These are phyloP conservation scores for Dactylellina sp. DNA, from an alignment of 2,329 filamentous ascomycete genomes.

Conservation along the genomic window DNA sequence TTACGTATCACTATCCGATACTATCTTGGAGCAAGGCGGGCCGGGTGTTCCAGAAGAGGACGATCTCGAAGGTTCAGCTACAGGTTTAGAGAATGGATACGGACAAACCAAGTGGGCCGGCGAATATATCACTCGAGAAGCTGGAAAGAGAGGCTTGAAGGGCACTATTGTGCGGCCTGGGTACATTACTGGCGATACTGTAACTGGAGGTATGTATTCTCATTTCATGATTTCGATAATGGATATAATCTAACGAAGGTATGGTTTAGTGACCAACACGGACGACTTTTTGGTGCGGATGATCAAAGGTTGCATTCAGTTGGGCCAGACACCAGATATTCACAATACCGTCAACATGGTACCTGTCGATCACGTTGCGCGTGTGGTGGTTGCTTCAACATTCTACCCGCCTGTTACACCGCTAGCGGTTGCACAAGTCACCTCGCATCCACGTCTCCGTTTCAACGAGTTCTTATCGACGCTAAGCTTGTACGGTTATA, in stretches of 20 bases:
- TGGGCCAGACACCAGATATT: slow-evolving; percentile 78
- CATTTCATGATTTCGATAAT: background rate
- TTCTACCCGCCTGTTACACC: slow-evolving; percentile 72
- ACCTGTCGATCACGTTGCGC: slow-evolving; percentile 84
- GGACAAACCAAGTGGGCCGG: slow-evolving; percentile 90
- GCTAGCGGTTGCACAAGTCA: slow-evolving; percentile 78
- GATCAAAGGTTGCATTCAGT: slow-evolving; percentile 86
- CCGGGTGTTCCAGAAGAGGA: slow-evolving; percentile 79
- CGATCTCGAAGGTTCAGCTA: slow-evolving; percentile 79
- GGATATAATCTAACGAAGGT: slow-evolving; percentile 10
- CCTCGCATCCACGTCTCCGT: slow-evolving; percentile 79
- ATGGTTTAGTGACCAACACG: slow-evolving; percentile 72
- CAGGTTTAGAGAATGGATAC: slow-evolving; percentile 85
- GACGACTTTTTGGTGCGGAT: slow-evolving; percentile 93
- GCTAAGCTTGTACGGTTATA: slow-evolving; percentile 79
- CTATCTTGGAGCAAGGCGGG: slow-evolving; percentile 72
- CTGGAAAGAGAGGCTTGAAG: slow-evolving; percentile 78
- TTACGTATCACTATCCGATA: slow-evolving; percentile 79
- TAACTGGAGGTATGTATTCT: slow-evolving; percentile 69
- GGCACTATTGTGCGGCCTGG: slow-evolving; percentile 84
- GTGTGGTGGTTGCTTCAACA: slow-evolving; percentile 80
- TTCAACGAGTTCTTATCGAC: slow-evolving; percentile 81
- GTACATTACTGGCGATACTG: slow-evolving; percentile 81
- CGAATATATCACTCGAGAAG: slow-evolving; percentile 79
- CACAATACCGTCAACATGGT: slow-evolving; percentile 89